These are phyloP conservation scores for Trichoderma sp. DNA, from an alignment of 2,329 filamentous ascomycete genomes.

Conservation along the genomic window DNA sequence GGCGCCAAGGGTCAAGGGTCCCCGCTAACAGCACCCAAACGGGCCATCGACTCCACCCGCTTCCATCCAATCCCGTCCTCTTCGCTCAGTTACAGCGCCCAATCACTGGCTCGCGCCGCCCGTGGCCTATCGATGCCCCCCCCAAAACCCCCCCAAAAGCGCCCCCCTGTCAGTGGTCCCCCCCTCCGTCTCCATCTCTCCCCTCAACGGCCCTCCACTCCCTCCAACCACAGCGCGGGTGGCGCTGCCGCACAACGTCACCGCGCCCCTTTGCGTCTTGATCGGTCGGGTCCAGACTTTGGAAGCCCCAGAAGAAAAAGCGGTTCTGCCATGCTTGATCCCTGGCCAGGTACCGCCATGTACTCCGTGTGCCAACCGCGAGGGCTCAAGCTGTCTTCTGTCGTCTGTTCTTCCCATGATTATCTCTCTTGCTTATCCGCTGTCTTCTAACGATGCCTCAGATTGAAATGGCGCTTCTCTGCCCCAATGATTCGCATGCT, in stretches of 20 bases:
- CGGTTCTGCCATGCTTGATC: slow-evolving; percentile 23
- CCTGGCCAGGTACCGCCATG: slow-evolving; percentile 12
- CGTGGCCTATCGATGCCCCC: neutral
- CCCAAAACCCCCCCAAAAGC: neutral
- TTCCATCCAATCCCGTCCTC: too few relatives aligned
- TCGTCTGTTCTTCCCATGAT: neutral
- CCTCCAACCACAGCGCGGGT: slow-evolving; percentile 26
- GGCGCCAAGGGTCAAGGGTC: slow-evolving; percentile 30
- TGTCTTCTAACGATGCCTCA: neutral
- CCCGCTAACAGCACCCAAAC: slow-evolving; percentile 25
- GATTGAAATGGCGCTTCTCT: neutral
- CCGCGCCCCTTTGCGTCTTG: slow-evolving; percentile 30
- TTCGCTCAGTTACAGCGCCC: too few relatives aligned
- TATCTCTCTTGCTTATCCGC: neutral
- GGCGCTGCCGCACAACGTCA: slow-evolving; percentile 33
- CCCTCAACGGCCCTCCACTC: slow-evolving; percentile 9
- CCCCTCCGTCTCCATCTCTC: slow-evolving; percentile 1
- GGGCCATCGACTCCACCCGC: neutral
- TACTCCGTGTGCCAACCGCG: neutral
- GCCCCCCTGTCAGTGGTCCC: slow-evolving; percentile 10
- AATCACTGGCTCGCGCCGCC: neutral
- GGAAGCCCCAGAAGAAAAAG: slow-evolving; percentile 22
- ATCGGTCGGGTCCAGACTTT: slow-evolving; percentile 31
- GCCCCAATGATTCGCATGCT: neutral
- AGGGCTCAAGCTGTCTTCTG: neutral